A percentile compares a stretch with the other conserved stretches of the same genome.
These are phyloP conservation scores for Dissophora ornata DNA, from an alignment of 192 early-diverging fungal genomes.

Conservation along the genomic window DNA sequence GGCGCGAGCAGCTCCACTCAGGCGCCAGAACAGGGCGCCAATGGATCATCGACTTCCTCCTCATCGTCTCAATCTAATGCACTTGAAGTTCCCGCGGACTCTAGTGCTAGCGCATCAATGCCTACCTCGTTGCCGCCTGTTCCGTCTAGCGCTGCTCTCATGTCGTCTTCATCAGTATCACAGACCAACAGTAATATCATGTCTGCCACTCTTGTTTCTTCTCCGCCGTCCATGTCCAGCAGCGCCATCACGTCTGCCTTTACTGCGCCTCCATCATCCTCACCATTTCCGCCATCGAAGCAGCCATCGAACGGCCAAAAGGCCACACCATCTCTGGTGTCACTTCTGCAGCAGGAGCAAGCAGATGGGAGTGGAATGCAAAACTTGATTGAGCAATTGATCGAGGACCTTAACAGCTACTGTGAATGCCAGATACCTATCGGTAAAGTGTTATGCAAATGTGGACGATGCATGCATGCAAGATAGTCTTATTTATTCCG, in stretches of 20 bases:
- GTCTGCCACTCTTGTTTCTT: constrained; percentile 15
- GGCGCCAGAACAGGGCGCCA: background rate
- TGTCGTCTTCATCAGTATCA: background rate
- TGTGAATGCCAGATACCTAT: constrained; percentile 90
- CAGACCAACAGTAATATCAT: constrained; percentile 5
- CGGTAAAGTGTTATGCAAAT: constrained; percentile 57
- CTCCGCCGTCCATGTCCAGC: constrained; percentile 24
- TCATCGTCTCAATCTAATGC: background rate
- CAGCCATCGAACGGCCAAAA: background rate
- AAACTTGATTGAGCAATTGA: constrained; percentile 84
- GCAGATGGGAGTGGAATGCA: constrained; percentile 61
- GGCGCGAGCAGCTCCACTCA: too few species aligned
- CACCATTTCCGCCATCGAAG: constrained; percentile 20
- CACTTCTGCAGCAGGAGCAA: constrained; percentile 6
- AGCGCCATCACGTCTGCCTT: constrained; percentile 19
- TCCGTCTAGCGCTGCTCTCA: background rate
- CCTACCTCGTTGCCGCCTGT: background rate
- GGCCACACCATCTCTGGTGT: background rate
- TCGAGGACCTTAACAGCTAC: constrained; percentile 89
- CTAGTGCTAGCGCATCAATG: too few species aligned
- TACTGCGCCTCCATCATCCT: constrained; percentile 32
- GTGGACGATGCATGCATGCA: too few species aligned
- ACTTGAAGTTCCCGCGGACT: background rate
- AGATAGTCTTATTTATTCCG: too few species aligned
- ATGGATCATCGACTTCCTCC: background rate